Percentiles rank a stretch among this genome's conserved stretches.
Evolutionary conservation across 1,139 yeast genomes (phyloP).

Genomic region (Magnusiomyces starmeri): DNA sequence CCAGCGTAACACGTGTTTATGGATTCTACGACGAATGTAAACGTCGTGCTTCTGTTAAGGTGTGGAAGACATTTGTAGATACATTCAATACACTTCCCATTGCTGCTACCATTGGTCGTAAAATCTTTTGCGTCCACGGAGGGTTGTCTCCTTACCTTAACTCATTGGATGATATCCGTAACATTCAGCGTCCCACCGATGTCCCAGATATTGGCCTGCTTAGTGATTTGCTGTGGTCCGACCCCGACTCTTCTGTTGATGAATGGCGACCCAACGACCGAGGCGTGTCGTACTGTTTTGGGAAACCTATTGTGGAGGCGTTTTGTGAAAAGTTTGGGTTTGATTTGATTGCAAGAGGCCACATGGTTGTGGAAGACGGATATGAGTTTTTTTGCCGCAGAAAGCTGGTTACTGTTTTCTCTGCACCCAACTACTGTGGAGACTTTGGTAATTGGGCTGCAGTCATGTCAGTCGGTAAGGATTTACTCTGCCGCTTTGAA

Average conservation of each 20-base stretch:
- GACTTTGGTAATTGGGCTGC: constrained; percentile 91
- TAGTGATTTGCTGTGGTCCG: constrained; percentile 83
- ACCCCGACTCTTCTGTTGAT: constrained; percentile 60
- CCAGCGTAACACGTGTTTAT: constrained; percentile 74
- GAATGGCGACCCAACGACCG: constrained; percentile 82
- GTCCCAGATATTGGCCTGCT: constrained; percentile 77
- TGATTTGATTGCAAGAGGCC: constrained; percentile 78
- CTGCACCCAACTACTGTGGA: constrained; percentile 89
- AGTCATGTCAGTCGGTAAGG: constrained; percentile 74
- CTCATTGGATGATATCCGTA: constrained; percentile 58
- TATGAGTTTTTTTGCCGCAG: constrained; percentile 77
- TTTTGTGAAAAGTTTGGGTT: constrained; percentile 65
- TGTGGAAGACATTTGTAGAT: constrained; percentile 74
- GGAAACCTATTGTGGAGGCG: constrained; percentile 61
- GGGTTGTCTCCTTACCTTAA: constrained; percentile 74
- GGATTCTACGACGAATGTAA: constrained; percentile 89
- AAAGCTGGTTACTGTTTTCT: constrained; percentile 72
- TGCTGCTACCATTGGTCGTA: constrained; percentile 80
- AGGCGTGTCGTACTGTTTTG: constrained; percentile 80
- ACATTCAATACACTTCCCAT: constrained; percentile 81
- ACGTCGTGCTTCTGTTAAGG: constrained; percentile 55
- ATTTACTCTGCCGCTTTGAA: constrained; percentile 75
- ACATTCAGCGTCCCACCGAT: constrained; percentile 75
- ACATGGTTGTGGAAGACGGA: constrained; percentile 92
- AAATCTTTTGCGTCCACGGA: constrained; percentile 84